Evolutionary conservation across 139 green algal species (phyloP).

Genomic region (Chlamydomonas sp.): DNA sequence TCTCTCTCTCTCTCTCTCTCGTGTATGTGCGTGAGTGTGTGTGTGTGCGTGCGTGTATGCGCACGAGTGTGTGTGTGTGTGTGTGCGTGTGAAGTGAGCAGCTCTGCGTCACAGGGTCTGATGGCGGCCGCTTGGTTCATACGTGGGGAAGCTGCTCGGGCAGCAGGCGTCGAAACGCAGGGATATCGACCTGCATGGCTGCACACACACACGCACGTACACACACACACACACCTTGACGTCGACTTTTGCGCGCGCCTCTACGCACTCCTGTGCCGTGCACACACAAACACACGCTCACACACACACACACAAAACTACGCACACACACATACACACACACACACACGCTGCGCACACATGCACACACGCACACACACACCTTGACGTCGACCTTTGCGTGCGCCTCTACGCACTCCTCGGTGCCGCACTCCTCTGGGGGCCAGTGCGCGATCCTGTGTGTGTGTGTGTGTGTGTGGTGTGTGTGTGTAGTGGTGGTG

Average conservation of each 20-base stretch:
- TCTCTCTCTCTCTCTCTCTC: too few species aligned
- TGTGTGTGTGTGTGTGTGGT: too few species aligned
- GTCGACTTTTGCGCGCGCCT: constrained; percentile 79
- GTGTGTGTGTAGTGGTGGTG: background rate
- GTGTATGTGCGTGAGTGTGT: background rate
- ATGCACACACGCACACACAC: too few species aligned
- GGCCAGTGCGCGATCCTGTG: constrained; percentile 57
- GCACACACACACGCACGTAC: too few species aligned
- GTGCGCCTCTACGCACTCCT: constrained; percentile 81
- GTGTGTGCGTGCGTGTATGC: background rate
- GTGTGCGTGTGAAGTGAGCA: background rate
- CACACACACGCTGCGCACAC: too few species aligned
- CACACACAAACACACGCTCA: too few species aligned
- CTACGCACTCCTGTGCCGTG: constrained; percentile 72
- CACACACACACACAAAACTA: too few species aligned
- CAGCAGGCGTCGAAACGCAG: constrained; percentile 43
- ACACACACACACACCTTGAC: too few species aligned
- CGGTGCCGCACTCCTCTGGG: constrained; percentile 50
- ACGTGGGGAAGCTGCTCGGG: constrained; percentile 5
- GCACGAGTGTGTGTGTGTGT: background rate
- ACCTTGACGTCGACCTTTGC: constrained; percentile 72
- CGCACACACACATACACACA: too few species aligned
- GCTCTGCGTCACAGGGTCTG: background rate
- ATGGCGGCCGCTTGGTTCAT: constrained; percentile 12
- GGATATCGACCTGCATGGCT: constrained; percentile 67